Base-by-base conservation (phyloP, 2,329 filamentous ascomycete species). In the Alternaria arbusti region DNA sequence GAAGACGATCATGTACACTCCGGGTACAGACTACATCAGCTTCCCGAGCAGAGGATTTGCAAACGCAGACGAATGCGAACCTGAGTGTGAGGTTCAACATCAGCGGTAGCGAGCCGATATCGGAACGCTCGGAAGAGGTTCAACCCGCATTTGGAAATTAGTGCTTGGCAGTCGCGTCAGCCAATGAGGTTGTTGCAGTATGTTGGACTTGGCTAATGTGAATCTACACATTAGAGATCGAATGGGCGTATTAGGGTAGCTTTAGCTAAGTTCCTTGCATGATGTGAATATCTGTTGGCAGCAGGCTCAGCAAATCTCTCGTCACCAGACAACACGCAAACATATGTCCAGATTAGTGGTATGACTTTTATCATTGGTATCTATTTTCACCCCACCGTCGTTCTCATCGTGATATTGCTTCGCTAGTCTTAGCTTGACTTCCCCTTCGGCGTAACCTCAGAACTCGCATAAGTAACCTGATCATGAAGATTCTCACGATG, bases 341-440 rank as follows among this genome's bases (percentile, higher is more conserved):
- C 32, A 6, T 2, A 10, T 3, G 1, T 0, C 1, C 15, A n/a
- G 4, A 25, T 17, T 9, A 23, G 15, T 23, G 9, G 13, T 52
- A 40, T 52, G 30, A 23, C n/a, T 40, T 52, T 52, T 40, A 11
- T 25, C 20, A 52, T 52, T 52, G 49, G 49, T 52, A 52, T 52
- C 49, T 51, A 52, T 52, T n/a, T n/a, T n/a, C n/a, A n/a, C n/a
- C n/a, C n/a, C n/a, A n/a, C n/a, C n/a, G n/a, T n/a, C n/a, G n/a
- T n/a, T n/a, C n/a, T n/a, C n/a, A n/a, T n/a, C n/a, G n/a, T n/a
- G n/a, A n/a, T n/a, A n/a, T n/a, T n/a, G n/a, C n/a, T n/a, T n/a
- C n/a, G n/a, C n/a, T n/a, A n/a, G n/a, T n/a, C n/a, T n/a, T n/a
- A n/a, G 9, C 30, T 2, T 4, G 30, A 0, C 30, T 36, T 36